Evolutionary conservation across 495 filamentous ascomycete species (phyloP), one percentile per base, ranked within the genome.

Genomic region (Daldinia grandis): DNA sequence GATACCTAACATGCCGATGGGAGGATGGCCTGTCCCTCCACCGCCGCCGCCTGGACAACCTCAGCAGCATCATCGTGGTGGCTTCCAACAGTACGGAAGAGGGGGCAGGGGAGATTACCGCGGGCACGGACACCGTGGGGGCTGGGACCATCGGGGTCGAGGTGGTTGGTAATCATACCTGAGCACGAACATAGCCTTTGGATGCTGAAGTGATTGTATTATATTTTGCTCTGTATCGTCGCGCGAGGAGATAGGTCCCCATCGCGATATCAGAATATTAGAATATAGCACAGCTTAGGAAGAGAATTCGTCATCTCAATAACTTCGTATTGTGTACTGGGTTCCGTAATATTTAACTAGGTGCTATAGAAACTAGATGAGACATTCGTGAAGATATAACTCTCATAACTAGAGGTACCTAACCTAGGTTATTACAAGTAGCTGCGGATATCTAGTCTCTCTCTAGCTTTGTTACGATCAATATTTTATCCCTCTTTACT

Each of bases 31-130:
- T 17, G 33, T 55, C n/a, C 62, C 71, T 3, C 76, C 76, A 0
- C 70, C 72, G 8, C 76, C 65, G 4, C 76, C 53, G 0, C 62
- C 42, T 24, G 42, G 42, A 35, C 78, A 72, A 2, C 68, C 57
- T 3, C 59, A 58, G 21, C 71, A 68, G n/a, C 62, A 71, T 3
- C 61, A 59, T 19, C 44, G 66, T 4, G 61, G 71, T 40, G 68
- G 72, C 24, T 76, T 71, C 62, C 69, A 80, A 47, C 73, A 72
- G 57, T 66, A 76, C 14, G 76, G 70, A 42, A 62, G 76, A 64
- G 72, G 75, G 7, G 72, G 76, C 17, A 65, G 76, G 12, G 76
- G 71, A 27, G 68, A 76, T 35, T 69, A 74, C 56, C 74, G 71
- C 14, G 74, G 76, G 1, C 64, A 69, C 9, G 76, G 76, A 27